Base-by-base conservation (phyloP, 2,329 filamentous ascomycete genomes). In the Chaetomium sp. region DNA sequence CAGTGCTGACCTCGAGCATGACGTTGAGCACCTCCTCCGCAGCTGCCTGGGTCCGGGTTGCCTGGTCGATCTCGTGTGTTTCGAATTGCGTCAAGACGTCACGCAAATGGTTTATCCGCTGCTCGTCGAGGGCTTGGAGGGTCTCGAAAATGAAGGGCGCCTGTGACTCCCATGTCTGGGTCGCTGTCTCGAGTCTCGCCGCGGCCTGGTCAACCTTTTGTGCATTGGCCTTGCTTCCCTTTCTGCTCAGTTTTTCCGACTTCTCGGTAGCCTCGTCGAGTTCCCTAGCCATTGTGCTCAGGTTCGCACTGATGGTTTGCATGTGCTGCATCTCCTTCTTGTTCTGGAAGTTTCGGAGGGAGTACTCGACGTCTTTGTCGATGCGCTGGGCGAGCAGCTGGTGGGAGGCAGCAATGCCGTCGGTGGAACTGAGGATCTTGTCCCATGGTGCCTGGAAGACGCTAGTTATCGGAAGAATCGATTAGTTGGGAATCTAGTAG, bases 141-240 rank as follows among this genome's bases (percentile, higher is more conserved):
- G 89, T 90, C 78, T 99, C 95, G 74, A 96, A 97, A 66, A 97
- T 90, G 77, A 92, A 98, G 1, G 95, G 95, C 16, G 95, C 92
- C 76, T 97, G 93, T 0, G 92, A 93, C 63, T 97, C 89, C 95
- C 95, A 99, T 75, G 96, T 90, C 69, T 89, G 85, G 53, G 83
- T 86, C n/a, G 92, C 90, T 66, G 87, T 87, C 68, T 96, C 91
- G 51, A 96, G 85, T 69, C 88, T 89, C 21, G 86, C 81, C 12
- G 86, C 83, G 13, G 92, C 93, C 67, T 84, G 84, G 51, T 93
- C 90, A 47, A 95, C 85, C 77, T 95, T 96, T 65, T 87, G 86
- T 2, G 89, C 84, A 72, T 87, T 93, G 50, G 90, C 87, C 77
- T 89, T 92, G 61, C 85, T 84, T 66, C 90, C 92, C 77, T 94